Evolutionary conservation across 2,329 filamentous ascomycete genomes (phyloP), one percentile per base, ranked within the genome.

Genomic region (Scytalidium sp.): DNA sequence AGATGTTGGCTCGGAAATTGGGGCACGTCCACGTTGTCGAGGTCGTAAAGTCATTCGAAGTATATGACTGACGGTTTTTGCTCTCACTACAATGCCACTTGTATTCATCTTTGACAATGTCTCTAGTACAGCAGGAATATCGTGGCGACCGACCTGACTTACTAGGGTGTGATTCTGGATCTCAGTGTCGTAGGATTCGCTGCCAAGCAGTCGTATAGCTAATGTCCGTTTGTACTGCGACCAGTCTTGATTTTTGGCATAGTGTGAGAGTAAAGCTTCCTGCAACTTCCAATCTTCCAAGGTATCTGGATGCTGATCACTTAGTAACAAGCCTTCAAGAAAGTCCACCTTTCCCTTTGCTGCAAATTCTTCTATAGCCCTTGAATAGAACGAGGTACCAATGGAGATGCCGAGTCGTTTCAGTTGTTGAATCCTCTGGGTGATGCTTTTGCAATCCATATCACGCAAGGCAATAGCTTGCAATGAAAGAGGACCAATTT

Each of bases 401-500:
- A 90, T 72, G 1, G 74, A 72, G 23, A 96, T 87, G 0, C 81
- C 83, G 5, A 81, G 71, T 46, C 75, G 70, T 52, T 79, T 72
- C 3, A 96, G 72, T 47, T 82, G 76, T 21, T 75, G 65, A 21
- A 96, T 76, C 25, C 82, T 80, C 1, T 71, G 64, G 20, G 74
- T 61, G n/a, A 94, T 71, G 6, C 75, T 78, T 25, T 76, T 69
- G 0, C 81, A 66, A 9, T 77, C 76, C 2, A 72, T 66, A 46
- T 87, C 81, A 60, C 88, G 79, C 10, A 87, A 67, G 3, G 85
- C 89, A 66, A 96, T 82, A 42, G 92, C 85, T 56, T 91, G 87
- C 19, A 96, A 65, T 3, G 90, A 87, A 17, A 87, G 71, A 0
- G 90, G 86, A 0, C 91, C 91, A 54, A 96, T 85, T 29, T 75